phyloP scores from a whole-genome alignment of 2,329 filamentous ascomycete genomes.

The Botryosphaeria dothidea region DNA sequence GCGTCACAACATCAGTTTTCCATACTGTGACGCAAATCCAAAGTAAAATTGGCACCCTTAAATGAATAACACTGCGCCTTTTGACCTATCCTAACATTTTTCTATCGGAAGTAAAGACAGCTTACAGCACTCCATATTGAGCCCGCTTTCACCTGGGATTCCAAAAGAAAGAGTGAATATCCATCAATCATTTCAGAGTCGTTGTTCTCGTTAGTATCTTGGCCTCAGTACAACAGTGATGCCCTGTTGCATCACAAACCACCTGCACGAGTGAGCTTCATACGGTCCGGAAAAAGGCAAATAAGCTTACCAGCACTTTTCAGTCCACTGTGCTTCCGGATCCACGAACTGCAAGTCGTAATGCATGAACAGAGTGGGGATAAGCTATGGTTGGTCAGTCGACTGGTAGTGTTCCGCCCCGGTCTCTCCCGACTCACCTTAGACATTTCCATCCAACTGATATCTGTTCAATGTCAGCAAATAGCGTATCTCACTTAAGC shows the following conservation, averaged over 20 bases:
- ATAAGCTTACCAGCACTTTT: conserved; percentile 26
- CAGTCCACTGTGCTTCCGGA: conserved; percentile 31
- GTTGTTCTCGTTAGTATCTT: background rate
- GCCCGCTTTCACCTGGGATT: too few species aligned
- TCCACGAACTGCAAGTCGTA: conserved; percentile 37
- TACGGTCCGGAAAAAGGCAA: background rate
- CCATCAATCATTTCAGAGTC: too few species aligned
- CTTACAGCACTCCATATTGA: too few species aligned
- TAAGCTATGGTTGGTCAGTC: conserved; percentile 27
- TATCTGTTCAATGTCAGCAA: conserved; percentile 23
- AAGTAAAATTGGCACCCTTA: too few species aligned
- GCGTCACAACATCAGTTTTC: too few species aligned
- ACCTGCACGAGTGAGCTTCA: conserved; percentile 16
- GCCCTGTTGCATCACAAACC: conserved; percentile 35
- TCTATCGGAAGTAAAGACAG: too few species aligned
- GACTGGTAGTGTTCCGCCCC: background rate
- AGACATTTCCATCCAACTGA: conserved; percentile 39
- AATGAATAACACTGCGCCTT: too few species aligned
- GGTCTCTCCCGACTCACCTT: conserved; percentile 11
- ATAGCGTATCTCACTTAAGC: background rate
- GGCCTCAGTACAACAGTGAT: conserved; percentile 24
- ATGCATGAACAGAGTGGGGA: conserved; percentile 37
- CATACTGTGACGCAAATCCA: too few species aligned
- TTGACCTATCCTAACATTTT: too few species aligned
- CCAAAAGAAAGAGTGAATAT: too few species aligned